Conservation (phyloP, 257 asterid species). For the Ocimum tenuiflorum region DNA sequence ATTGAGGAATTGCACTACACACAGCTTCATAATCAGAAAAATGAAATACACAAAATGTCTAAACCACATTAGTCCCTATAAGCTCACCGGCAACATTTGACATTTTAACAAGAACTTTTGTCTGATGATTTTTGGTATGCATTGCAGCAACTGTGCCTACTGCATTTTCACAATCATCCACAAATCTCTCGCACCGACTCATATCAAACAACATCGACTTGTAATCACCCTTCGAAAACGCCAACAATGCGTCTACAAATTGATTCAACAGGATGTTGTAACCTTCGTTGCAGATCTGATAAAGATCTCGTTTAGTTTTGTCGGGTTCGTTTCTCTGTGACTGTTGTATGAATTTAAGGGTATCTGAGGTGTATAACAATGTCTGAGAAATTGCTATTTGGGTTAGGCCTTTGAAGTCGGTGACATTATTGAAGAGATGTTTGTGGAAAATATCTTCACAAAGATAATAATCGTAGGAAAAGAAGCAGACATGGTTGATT, state of each 20-base stretch:
- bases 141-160: background rate
- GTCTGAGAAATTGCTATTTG: conserved; percentile 3
- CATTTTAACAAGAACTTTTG: background rate
- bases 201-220: background rate
- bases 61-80: background rate
- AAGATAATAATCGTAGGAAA: background rate
- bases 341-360: background rate
- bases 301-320: background rate
- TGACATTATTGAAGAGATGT: background rate
- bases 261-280: background rate
- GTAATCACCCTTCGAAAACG: background rate
- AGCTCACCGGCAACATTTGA: background rate
- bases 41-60: too few species aligned
- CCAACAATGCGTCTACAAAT: background rate
- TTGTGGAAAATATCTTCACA: background rate
- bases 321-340: background rate
- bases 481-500: background rate
- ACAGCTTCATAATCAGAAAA: too few species aligned
- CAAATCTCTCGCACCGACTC: conserved; percentile 1
- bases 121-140: background rate
- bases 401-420: background rate
- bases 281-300: background rate
- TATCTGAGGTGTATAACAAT: background rate
- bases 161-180: background rate
- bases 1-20: too few species aligned